These are phyloP conservation scores for Suillus subluteus DNA, from an alignment of 768 basidiomycete species.

Conservation along the genomic window DNA sequence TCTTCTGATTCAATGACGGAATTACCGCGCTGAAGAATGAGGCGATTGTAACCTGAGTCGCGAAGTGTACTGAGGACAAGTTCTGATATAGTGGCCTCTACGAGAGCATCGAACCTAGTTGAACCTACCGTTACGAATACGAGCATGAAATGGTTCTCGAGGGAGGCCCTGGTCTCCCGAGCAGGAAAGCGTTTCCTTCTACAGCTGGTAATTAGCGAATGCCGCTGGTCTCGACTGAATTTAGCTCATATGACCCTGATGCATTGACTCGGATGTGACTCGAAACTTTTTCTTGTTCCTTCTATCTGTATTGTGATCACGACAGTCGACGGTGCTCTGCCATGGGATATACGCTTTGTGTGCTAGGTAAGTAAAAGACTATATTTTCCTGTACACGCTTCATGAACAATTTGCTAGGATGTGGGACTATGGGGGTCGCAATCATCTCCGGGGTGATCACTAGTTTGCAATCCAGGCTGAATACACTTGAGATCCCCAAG, in stretches of 20 bases:
- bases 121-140: slow-evolving; percentile 90
- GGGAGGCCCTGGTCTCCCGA: neutral
- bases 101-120: slow-evolving; percentile 80
- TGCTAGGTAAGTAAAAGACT: slow-evolving; percentile 58
- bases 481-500: slow-evolving; percentile 40
- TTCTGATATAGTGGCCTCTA: slow-evolving; percentile 58
- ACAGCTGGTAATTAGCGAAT: neutral
- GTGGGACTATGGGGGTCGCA: slow-evolving; percentile 98
- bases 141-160: slow-evolving; percentile 24
- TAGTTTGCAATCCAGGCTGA: slow-evolving; percentile 64
- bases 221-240: neutral
- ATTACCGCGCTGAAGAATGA: slow-evolving; percentile 82
- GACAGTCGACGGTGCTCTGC: slow-evolving; percentile 8
- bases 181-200: neutral
- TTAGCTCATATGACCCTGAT: neutral
- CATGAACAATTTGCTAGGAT: slow-evolving; percentile 57
- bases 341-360: slow-evolving; percentile 94
- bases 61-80: slow-evolving; percentile 59
- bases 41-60: slow-evolving; percentile 54
- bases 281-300: slow-evolving; percentile 7
- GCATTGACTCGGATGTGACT: slow-evolving; percentile 14
- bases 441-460: slow-evolving; percentile 90
- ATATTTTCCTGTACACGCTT: slow-evolving; percentile 15
- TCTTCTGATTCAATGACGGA: slow-evolving; percentile 47
- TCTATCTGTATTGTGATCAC: neutral